These are phyloP conservation scores for Salicornia ramosissima DNA, from an alignment of 148 eudicot genomes.

Conservation along the genomic window DNA sequence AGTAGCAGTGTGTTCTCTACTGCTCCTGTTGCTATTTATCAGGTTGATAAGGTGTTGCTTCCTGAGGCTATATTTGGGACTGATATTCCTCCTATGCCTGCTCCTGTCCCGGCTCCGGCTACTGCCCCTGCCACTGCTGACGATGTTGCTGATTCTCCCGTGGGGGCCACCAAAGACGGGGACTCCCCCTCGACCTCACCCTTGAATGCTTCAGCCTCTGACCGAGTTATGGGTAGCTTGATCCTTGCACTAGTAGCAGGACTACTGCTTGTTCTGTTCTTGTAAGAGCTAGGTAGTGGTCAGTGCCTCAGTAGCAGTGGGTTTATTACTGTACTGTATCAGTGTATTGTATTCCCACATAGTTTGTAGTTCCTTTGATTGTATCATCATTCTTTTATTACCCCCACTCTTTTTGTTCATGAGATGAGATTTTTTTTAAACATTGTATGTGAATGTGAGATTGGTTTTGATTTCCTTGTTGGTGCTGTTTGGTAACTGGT, in stretches of 20 bases:
- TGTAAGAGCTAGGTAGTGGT: too few relatives aligned
- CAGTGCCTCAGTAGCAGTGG: constrained; percentile 10
- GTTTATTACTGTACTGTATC: constrained; percentile 27
- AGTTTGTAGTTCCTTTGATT: constrained; percentile 43
- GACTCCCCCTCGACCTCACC: constrained; percentile 32
- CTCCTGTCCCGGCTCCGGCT: constrained; percentile 78
- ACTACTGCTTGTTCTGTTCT: constrained; percentile 34
- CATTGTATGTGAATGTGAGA: constrained; percentile 29
- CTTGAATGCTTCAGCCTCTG: constrained; percentile 30
- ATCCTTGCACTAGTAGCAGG: constrained; percentile 39
- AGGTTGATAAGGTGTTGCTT: constrained; percentile 70
- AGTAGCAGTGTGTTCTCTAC: constrained; percentile 70
- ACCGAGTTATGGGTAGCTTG: constrained; percentile 31
- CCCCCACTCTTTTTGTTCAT: neutral
- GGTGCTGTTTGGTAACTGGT: too few relatives aligned
- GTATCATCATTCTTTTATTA: constrained; percentile 26
- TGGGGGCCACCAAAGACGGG: constrained; percentile 20
- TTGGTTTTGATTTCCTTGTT: constrained; percentile 7
- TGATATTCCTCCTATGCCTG: constrained; percentile 78
- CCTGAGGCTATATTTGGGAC: constrained; percentile 86
- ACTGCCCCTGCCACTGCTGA: constrained; percentile 45
- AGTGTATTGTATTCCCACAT: constrained; percentile 19
- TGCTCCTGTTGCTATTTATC: constrained; percentile 64
- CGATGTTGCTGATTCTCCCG: constrained; percentile 27
- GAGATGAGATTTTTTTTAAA: constrained; percentile 17